These are phyloP conservation scores for Zygoascus sp. DNA, from an alignment of 1,139 yeast genomes.

Conservation along the genomic window DNA sequence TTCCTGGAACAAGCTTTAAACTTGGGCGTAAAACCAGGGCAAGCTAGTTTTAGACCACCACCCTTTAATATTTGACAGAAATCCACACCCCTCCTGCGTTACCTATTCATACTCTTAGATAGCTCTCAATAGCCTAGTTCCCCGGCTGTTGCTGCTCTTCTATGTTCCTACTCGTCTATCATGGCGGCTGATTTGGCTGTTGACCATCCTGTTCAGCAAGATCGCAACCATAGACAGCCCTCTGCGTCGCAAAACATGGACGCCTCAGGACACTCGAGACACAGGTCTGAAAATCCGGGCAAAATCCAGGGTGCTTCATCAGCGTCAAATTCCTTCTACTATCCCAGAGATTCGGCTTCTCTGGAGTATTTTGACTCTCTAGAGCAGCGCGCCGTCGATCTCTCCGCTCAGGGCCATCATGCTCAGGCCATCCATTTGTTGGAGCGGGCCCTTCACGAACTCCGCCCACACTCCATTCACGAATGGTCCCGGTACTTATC, in stretches of 20 bases:
- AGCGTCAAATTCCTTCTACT: background rate
- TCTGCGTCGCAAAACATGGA: background rate
- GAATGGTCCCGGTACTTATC: constrained; percentile 29
- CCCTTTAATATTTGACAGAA: too few species aligned
- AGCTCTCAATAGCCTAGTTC: background rate
- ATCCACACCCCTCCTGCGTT: background rate
- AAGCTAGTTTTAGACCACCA: too few species aligned
- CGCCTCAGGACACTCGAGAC: background rate
- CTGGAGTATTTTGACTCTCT: background rate
- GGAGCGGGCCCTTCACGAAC: constrained; percentile 1
- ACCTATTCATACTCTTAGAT: background rate
- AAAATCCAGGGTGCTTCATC: background rate
- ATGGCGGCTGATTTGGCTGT: constrained; percentile 1
- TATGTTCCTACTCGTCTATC: background rate
- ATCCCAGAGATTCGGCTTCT: background rate
- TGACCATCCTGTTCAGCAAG: background rate
- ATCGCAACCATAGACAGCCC: background rate
- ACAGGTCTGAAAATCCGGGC: background rate
- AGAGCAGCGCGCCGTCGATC: constrained; percentile 7
- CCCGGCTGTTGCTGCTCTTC: background rate
- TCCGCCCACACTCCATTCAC: constrained; percentile 9
- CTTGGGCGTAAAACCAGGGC: too few species aligned
- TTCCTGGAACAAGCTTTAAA: background rate
- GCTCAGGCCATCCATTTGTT: constrained; percentile 3
- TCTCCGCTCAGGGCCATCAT: constrained; percentile 4